Conservation (phyloP, 495 filamentous ascomycete species). For the Xylaria telfairii region DNA sequence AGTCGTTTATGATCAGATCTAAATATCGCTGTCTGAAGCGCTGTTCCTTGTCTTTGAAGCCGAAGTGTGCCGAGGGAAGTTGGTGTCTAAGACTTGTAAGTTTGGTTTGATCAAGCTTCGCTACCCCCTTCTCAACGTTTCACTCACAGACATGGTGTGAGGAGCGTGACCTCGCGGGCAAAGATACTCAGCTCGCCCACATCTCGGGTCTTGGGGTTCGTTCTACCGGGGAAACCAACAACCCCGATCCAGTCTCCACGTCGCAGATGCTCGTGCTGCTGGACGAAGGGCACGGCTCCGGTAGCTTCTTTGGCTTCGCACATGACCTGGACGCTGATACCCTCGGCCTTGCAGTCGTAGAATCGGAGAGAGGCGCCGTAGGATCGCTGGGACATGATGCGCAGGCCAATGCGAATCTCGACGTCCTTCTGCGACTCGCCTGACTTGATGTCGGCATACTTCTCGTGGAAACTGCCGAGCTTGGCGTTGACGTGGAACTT, state of each 20-base stretch:
- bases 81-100: conserved; percentile 59
- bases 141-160: conserved; percentile 79
- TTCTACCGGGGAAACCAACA: conserved; percentile 86
- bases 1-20: conserved; percentile 94
- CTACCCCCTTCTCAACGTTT: not conserved
- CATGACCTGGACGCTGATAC: conserved; percentile 87
- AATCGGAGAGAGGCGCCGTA: conserved; percentile 87
- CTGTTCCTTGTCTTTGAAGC: conserved; percentile 93
- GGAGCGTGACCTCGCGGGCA: conserved; percentile 79
- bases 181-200: conserved; percentile 95
- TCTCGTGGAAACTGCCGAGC: conserved; percentile 74
- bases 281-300: conserved; percentile 67
- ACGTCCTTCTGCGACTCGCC: conserved; percentile 80
- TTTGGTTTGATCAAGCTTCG: not conserved
- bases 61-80: conserved; percentile 89
- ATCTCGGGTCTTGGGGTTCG: conserved; percentile 83
- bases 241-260: conserved; percentile 76
- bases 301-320: conserved; percentile 78
- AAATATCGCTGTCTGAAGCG: conserved; percentile 90
- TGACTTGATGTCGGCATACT: conserved; percentile 78
- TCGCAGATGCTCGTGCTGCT: conserved; percentile 88
- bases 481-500: conserved; percentile 90
- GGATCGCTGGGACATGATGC: conserved; percentile 87
- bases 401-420: conserved; percentile 75
- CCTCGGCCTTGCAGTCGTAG: conserved; percentile 80